phyloP scores from a whole-genome alignment of 768 basidiomycete genomes.

The Russula compacta region DNA sequence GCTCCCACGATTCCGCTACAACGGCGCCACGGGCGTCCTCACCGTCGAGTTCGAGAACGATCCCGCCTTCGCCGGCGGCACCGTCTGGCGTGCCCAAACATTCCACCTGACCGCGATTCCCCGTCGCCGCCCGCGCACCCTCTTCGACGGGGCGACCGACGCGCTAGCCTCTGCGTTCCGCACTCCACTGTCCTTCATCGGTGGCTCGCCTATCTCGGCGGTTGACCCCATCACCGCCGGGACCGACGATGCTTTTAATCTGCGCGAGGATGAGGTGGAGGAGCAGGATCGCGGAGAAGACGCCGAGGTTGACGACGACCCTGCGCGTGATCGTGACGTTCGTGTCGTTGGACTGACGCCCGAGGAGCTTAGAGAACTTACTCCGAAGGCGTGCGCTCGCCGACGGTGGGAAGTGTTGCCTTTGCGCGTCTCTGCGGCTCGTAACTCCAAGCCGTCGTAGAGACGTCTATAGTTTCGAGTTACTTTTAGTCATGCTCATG shows the following conservation, averaged over 20 bases:
- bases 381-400: slow-evolving; percentile 33
- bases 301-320: slow-evolving; percentile 68
- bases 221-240: slow-evolving; percentile 21
- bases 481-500: not conserved
- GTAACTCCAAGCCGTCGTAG: not conserved
- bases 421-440: slow-evolving; percentile 28
- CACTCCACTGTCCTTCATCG: slow-evolving; percentile 44
- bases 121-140: slow-evolving; percentile 52
- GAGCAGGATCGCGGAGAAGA: slow-evolving; percentile 76
- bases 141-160: slow-evolving; percentile 63
- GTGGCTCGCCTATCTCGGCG: slow-evolving; percentile 20
- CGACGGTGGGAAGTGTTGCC: slow-evolving; percentile 42
- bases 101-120: slow-evolving; percentile 64
- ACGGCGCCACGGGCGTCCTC: slow-evolving; percentile 46
- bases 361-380: slow-evolving; percentile 28
- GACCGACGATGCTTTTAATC: slow-evolving; percentile 32
- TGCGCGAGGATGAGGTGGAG: slow-evolving; percentile 68
- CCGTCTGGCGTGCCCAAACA: slow-evolving; percentile 47
- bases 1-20: slow-evolving; percentile 60
- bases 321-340: slow-evolving; percentile 45
- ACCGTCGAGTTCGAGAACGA: slow-evolving; percentile 51
- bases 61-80: slow-evolving; percentile 44
- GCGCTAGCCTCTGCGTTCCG: slow-evolving; percentile 55
- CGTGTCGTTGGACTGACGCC: slow-evolving; percentile 43
- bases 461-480: not conserved